Evolutionary conservation across 495 filamentous ascomycete genomes (phyloP).

Genomic region (Umbilicaria muhlenbergii): DNA sequence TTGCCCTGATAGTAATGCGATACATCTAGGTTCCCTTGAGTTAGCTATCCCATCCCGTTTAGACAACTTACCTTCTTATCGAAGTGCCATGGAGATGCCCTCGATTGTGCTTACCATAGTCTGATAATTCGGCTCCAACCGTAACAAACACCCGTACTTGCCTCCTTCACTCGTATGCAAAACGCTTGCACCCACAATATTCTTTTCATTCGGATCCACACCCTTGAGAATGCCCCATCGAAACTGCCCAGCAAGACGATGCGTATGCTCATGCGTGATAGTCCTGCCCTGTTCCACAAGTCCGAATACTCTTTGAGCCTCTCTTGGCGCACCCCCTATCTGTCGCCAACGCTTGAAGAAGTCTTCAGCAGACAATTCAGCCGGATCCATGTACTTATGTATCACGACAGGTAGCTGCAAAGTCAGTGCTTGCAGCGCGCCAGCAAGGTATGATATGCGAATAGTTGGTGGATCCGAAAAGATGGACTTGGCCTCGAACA

Average conservation of each 20-base stretch:
- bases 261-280: constrained; percentile 43
- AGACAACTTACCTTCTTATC: not conserved
- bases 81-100: not conserved
- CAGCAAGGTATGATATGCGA: constrained; percentile 83
- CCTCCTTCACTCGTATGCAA: constrained; percentile 67
- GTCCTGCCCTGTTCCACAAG: constrained; percentile 30
- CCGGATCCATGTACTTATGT: constrained; percentile 93
- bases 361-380: constrained; percentile 67
- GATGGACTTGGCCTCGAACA: constrained; percentile 72
- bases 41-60: not conserved
- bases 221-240: constrained; percentile 72
- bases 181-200: constrained; percentile 87
- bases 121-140: constrained; percentile 87
- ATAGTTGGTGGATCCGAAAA: constrained; percentile 83
- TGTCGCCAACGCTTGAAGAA: constrained; percentile 99
- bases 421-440: constrained; percentile 83
- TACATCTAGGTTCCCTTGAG: constrained; percentile 52
- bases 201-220: constrained; percentile 81
- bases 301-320: constrained; percentile 75
- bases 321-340: constrained; percentile 76
- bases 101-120: constrained; percentile 48
- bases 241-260: constrained; percentile 58
- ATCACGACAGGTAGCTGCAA: constrained; percentile 76
- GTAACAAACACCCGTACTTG: constrained; percentile 86
- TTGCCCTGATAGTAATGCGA: constrained; percentile 85